A percentile compares a stretch with the other conserved stretches of the same genome.
phyloP scores from a whole-genome alignment of 805 yeast species.

The Metschnikowia koreensis region DNA sequence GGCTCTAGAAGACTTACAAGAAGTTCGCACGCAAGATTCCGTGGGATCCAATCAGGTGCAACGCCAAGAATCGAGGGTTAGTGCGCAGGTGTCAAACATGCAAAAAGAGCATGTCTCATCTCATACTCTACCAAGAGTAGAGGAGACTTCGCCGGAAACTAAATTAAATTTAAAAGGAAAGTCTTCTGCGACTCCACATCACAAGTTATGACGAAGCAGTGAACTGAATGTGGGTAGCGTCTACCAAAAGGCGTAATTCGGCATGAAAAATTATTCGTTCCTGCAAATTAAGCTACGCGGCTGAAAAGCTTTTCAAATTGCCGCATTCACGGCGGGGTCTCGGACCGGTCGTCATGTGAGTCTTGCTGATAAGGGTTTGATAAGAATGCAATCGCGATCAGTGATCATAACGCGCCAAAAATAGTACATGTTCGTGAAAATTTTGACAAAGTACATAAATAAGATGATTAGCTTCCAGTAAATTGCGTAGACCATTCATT shows the following conservation, averaged over 20 bases:
- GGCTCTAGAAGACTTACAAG: conserved; percentile 40
- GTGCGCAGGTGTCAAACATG: background rate
- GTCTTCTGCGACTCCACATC: too few relatives aligned
- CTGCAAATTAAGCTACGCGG: background rate
- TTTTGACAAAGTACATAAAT: background rate
- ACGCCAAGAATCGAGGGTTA: background rate
- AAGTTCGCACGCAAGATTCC: conserved; percentile 18
- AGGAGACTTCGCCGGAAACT: background rate
- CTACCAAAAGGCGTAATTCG: background rate
- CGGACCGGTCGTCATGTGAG: conserved; percentile 2
- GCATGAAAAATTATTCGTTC: background rate
- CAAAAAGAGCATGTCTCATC: background rate
- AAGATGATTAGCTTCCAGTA: background rate
- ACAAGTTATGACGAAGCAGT: too few relatives aligned
- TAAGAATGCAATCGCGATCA: background rate
- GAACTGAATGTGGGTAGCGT: too few relatives aligned
- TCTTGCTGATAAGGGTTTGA: background rate
- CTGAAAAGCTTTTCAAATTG: background rate
- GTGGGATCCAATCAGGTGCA: background rate
- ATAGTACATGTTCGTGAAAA: background rate
- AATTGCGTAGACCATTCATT: background rate
- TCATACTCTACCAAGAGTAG: too few relatives aligned
- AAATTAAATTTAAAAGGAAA: too few relatives aligned
- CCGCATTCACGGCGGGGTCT: conserved; percentile 1
- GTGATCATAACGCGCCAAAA: background rate